Percentiles rank a stretch among this genome's conserved stretches.
phyloP scores from a whole-genome alignment of 805 yeast species.

The Cyberlindnera nakhonratchasimensis region DNA sequence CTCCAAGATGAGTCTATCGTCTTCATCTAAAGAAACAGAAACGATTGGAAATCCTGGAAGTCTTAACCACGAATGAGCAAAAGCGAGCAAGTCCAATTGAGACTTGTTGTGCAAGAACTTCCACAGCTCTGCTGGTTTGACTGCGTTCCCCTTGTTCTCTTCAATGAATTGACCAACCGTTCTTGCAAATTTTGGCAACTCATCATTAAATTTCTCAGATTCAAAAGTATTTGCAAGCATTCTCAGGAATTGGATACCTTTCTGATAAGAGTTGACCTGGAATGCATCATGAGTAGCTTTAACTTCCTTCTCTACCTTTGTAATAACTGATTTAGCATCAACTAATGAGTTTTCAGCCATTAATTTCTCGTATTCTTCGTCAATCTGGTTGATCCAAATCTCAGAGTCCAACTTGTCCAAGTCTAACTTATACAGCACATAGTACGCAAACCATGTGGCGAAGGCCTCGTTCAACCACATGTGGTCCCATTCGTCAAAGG shows the following conservation, averaged over 20 bases:
- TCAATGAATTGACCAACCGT: conserved; percentile 39
- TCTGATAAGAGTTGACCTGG: conserved; percentile 49
- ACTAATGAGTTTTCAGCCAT: conserved; percentile 36
- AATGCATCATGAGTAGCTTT: conserved; percentile 47
- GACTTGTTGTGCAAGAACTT: conserved; percentile 33
- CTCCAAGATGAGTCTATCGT: conserved; percentile 32
- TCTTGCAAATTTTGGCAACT: conserved; percentile 31
- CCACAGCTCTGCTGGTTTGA: conserved; percentile 57
- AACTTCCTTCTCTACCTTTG: conserved; percentile 28
- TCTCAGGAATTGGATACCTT: conserved; percentile 54
- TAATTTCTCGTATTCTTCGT: conserved; percentile 30
- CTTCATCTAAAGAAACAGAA: conserved; percentile 31
- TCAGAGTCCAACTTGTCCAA: conserved; percentile 25
- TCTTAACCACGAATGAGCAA: conserved; percentile 59
- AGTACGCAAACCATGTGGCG: conserved; percentile 69
- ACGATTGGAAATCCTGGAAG: conserved; percentile 58
- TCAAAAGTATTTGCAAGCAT: conserved; percentile 47
- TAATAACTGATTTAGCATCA: conserved; percentile 34
- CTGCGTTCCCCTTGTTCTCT: conserved; percentile 32
- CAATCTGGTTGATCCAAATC: conserved; percentile 34
- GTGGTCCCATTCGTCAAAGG: conserved; percentile 65
- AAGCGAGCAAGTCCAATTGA: conserved; percentile 44
- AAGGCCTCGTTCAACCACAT: conserved; percentile 77
- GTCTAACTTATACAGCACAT: conserved; percentile 34
- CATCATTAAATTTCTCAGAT: conserved; percentile 29